These are phyloP conservation scores for Naegleria fowleri DNA, from an alignment of 208 protist species.

Conservation along the genomic window DNA sequence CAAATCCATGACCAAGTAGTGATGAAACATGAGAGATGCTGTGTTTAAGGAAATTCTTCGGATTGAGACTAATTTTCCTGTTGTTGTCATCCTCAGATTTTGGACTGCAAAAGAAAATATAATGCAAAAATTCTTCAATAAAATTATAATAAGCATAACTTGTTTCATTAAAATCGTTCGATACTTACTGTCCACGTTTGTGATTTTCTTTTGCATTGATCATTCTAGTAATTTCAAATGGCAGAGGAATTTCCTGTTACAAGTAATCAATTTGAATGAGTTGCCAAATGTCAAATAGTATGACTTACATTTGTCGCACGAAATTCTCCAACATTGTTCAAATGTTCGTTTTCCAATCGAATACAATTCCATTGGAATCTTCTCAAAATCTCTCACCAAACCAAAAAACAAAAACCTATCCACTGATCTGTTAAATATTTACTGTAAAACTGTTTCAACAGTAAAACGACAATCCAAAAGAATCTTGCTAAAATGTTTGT, in stretches of 20 bases:
- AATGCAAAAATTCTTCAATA: background rate
- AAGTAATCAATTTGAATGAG: background rate
- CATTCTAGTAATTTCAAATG: background rate
- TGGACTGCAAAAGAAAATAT: background rate
- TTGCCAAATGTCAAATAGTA: background rate
- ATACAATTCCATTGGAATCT: conserved; percentile 51
- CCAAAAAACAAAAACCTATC: conserved; percentile 36
- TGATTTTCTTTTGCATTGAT: background rate
- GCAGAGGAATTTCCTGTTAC: background rate
- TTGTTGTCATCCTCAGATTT: background rate
- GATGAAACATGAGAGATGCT: background rate
- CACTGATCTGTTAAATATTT: background rate
- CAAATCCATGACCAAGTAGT: background rate
- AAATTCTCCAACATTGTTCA: conserved; percentile 49
- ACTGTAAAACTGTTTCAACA: background rate
- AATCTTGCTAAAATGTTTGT: conserved; percentile 12
- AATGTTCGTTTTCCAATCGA: conserved; percentile 56
- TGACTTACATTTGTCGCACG: conserved; percentile 24
- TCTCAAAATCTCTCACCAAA: conserved; percentile 46
- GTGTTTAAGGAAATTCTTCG: background rate
- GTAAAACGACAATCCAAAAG: background rate
- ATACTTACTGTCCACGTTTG: background rate
- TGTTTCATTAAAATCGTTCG: background rate
- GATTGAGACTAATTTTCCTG: background rate
- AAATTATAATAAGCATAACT: background rate